These are phyloP conservation scores for Aspergillus sp. DNA, from an alignment of 2,329 filamentous ascomycete species.

Conservation along the genomic window DNA sequence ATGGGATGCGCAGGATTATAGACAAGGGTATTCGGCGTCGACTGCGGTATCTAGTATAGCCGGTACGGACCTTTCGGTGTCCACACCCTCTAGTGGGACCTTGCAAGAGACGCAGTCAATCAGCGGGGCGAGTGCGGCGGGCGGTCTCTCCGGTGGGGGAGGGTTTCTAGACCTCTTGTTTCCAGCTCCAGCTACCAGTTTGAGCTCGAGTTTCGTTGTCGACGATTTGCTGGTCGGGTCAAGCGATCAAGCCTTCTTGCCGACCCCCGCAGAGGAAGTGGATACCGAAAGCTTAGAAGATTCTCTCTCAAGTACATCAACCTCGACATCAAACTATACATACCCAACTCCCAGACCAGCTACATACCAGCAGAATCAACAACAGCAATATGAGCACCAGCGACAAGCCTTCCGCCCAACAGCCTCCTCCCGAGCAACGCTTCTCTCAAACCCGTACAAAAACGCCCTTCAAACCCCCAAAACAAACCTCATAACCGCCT, in stretches of 20 bases:
- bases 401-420: neutral
- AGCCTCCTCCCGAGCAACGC: neutral
- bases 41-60: neutral
- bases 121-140: too few species aligned
- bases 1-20: neutral
- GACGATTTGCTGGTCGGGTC: neutral
- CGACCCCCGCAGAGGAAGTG: neutral
- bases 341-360: neutral
- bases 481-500: slow-evolving; percentile 6
- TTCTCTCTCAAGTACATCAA: neutral
- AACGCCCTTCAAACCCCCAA: slow-evolving; percentile 9
- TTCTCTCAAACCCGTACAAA: slow-evolving; percentile 2
- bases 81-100: neutral
- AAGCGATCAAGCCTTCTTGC: neutral
- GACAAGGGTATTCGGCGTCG: neutral
- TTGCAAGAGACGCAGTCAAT: neutral
- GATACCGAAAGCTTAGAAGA: neutral
- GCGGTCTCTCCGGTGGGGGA: neutral
- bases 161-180: neutral
- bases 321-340: neutral
- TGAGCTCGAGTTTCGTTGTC: neutral
- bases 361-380: neutral
- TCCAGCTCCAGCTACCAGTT: neutral
- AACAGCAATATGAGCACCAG: neutral
- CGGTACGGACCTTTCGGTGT: neutral